phyloP scores from a whole-genome alignment of 208 protist genomes.

The Crithidia thermophila region DNA sequence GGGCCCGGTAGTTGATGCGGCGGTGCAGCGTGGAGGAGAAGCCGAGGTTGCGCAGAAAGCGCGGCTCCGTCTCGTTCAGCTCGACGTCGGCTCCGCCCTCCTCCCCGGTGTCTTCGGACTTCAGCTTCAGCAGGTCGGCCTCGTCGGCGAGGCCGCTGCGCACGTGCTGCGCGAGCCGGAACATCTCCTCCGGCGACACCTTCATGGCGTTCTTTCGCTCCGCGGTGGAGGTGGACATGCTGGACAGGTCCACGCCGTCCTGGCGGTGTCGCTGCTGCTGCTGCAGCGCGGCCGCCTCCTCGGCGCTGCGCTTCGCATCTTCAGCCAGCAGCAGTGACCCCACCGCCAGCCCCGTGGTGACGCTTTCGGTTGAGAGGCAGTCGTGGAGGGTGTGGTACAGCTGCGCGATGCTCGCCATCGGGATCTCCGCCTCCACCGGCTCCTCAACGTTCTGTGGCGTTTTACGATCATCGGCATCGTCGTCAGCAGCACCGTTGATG shows the following conservation, averaged over 20 bases:
- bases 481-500: slow-evolving; percentile 25
- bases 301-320: slow-evolving; percentile 46
- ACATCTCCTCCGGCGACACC: slow-evolving; percentile 86
- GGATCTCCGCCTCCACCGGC: slow-evolving; percentile 41
- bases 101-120: slow-evolving; percentile 69
- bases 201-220: slow-evolving; percentile 75
- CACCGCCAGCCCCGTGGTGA: slow-evolving; percentile 54
- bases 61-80: slow-evolving; percentile 86
- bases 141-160: slow-evolving; percentile 85
- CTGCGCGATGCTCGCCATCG: slow-evolving; percentile 48
- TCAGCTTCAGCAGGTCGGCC: slow-evolving; percentile 70
- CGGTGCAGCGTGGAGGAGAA: slow-evolving; percentile 54
- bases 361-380: slow-evolving; percentile 34
- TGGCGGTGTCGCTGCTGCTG: slow-evolving; percentile 45
- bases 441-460: slow-evolving; percentile 28
- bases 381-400: slow-evolving; percentile 63
- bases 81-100: slow-evolving; percentile 58
- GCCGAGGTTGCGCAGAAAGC: slow-evolving; percentile 70
- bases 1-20: slow-evolving; percentile 81
- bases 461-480: slow-evolving; percentile 5
- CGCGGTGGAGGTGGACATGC: slow-evolving; percentile 40
- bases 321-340: slow-evolving; percentile 71
- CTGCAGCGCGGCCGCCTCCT: slow-evolving; percentile 46
- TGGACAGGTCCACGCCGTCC: slow-evolving; percentile 32
- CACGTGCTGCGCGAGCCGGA: slow-evolving; percentile 86